phyloP scores from a whole-genome alignment of 2,329 filamentous ascomycete species.

The Calonectria hawksworthii region DNA sequence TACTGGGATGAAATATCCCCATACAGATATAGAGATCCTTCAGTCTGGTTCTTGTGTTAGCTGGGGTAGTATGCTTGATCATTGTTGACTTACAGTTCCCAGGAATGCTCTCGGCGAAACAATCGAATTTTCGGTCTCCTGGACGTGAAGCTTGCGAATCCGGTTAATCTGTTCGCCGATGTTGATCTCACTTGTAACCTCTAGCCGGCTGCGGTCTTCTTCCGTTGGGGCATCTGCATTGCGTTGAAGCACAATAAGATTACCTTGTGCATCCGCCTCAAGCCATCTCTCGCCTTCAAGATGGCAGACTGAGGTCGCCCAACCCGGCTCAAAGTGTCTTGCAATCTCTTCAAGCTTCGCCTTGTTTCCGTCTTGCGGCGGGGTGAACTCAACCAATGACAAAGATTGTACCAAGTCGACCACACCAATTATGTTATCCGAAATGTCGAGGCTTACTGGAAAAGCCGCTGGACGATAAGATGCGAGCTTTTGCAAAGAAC shows the following conservation, averaged over 20 bases:
- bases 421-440: slow-evolving; percentile 82
- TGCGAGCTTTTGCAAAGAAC: slow-evolving; percentile 77
- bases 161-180: slow-evolving; percentile 95
- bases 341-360: slow-evolving; percentile 80
- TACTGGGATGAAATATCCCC: slow-evolving; percentile 80
- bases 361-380: slow-evolving; percentile 67
- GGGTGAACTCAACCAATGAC: slow-evolving; percentile 80
- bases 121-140: slow-evolving; percentile 73
- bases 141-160: slow-evolving; percentile 81
- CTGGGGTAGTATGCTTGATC: neutral
- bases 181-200: slow-evolving; percentile 84
- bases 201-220: slow-evolving; percentile 79
- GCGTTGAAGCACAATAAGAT: slow-evolving; percentile 83
- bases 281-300: slow-evolving; percentile 83
- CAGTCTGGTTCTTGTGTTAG: slow-evolving; percentile 69
- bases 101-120: slow-evolving; percentile 89
- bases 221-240: slow-evolving; percentile 80
- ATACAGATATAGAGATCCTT: slow-evolving; percentile 93
- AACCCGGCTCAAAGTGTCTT: slow-evolving; percentile 84
- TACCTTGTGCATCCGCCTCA: slow-evolving; percentile 88
- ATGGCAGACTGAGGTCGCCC: slow-evolving; percentile 83
- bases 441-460: slow-evolving; percentile 84
- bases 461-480: slow-evolving; percentile 87
- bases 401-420: slow-evolving; percentile 96
- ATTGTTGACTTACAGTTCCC: slow-evolving; percentile 77